Evolutionary conservation across 768 basidiomycete genomes (phyloP).

Genomic region (Boletales sp.): DNA sequence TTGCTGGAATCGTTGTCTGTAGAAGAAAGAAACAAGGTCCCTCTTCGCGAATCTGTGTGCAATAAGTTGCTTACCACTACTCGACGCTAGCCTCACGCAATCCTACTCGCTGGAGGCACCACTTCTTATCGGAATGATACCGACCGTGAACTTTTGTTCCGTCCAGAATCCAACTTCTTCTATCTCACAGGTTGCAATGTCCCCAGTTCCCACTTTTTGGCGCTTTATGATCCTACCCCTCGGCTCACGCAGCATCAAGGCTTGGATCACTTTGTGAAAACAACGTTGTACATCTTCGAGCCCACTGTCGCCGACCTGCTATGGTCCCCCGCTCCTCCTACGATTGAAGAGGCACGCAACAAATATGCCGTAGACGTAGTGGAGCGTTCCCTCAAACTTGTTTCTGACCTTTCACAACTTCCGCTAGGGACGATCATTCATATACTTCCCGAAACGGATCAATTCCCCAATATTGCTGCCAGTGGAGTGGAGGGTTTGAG

Average conservation of each 20-base stretch:
- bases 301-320: slow-evolving; percentile 70
- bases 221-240: slow-evolving; percentile 46
- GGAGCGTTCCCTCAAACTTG: slow-evolving; percentile 46
- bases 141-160: slow-evolving; percentile 74
- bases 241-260: slow-evolving; percentile 31
- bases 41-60: neutral
- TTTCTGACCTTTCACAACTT: slow-evolving; percentile 43
- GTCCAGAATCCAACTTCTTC: slow-evolving; percentile 83
- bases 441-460: slow-evolving; percentile 45
- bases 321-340: slow-evolving; percentile 86
- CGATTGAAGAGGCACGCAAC: slow-evolving; percentile 51
- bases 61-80: neutral
- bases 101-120: slow-evolving; percentile 63
- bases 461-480: slow-evolving; percentile 16
- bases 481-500: slow-evolving; percentile 8
- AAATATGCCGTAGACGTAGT: slow-evolving; percentile 62
- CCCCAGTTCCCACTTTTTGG: slow-evolving; percentile 65
- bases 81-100: slow-evolving; percentile 55
- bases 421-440: slow-evolving; percentile 60
- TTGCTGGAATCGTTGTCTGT: slow-evolving; percentile 49
- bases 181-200: slow-evolving; percentile 81
- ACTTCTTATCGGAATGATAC: slow-evolving; percentile 76
- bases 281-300: slow-evolving; percentile 77
- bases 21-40: slow-evolving; percentile 51
- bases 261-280: slow-evolving; percentile 34